Evolutionary conservation across 306 rosid species (phyloP).

Genomic region (Calophaca sinica): DNA sequence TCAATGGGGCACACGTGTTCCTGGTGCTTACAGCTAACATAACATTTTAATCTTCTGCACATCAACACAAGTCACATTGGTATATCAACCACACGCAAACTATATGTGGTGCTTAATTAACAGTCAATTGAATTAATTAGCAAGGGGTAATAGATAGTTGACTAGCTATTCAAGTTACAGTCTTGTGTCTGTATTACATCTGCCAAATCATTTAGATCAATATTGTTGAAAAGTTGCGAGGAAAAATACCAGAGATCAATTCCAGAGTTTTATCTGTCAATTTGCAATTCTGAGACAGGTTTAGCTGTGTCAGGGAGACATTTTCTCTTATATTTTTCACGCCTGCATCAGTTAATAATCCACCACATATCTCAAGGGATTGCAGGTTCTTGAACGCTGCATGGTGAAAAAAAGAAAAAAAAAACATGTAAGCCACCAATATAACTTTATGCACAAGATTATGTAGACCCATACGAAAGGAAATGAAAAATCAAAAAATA

Average conservation of each 20-base stretch:
- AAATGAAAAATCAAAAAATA: neutral
- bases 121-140: slow-evolving; percentile 6
- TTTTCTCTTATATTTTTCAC: slow-evolving; percentile 81
- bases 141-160: slow-evolving; percentile 1
- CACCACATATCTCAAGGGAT: slow-evolving; percentile 95
- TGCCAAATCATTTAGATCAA: slow-evolving; percentile 18
- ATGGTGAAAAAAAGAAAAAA: slow-evolving; percentile 37
- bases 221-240: slow-evolving; percentile 7
- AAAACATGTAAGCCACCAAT: slow-evolving; percentile 22
- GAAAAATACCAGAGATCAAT: slow-evolving; percentile 76
- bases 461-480: slow-evolving; percentile 25
- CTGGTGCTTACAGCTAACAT: neutral
- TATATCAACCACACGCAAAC: neutral
- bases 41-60: neutral
- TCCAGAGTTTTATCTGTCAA: slow-evolving; percentile 89
- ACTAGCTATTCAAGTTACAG: slow-evolving; percentile 25
- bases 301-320: slow-evolving; percentile 79
- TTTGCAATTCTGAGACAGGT: slow-evolving; percentile 91
- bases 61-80: neutral
- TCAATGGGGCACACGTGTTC: slow-evolving; percentile 10
- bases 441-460: slow-evolving; percentile 13
- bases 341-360: slow-evolving; percentile 93
- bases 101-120: slow-evolving; percentile 22
- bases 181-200: slow-evolving; percentile 2
- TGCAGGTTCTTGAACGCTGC: slow-evolving; percentile 87